A percentile compares a stretch with the other conserved stretches of the same genome.
phyloP scores from a whole-genome alignment of 2,329 filamentous ascomycete genomes.

The Talaromyces marneffei region DNA sequence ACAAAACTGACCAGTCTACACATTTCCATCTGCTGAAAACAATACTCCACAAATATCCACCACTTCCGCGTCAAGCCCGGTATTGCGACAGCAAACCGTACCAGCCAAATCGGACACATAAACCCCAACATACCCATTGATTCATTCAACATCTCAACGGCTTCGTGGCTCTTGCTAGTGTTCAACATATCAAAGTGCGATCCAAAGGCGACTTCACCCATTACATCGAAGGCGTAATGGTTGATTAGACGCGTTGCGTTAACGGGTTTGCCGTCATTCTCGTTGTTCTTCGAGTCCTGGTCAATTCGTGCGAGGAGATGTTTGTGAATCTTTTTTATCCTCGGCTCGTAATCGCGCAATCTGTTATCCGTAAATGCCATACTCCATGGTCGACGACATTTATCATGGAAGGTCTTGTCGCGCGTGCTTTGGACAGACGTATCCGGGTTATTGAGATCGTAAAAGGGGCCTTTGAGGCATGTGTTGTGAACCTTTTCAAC shows the following conservation, averaged over 20 bases:
- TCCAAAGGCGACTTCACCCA: constrained; percentile 43
- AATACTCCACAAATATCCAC: constrained; percentile 32
- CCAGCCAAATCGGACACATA: constrained; percentile 27
- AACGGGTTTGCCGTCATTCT: constrained; percentile 16
- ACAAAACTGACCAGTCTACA: constrained; percentile 19
- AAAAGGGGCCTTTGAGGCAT: constrained; percentile 40
- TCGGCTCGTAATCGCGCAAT: constrained; percentile 36
- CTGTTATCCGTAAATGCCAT: constrained; percentile 37
- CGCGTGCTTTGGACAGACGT: constrained; percentile 36
- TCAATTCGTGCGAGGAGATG: constrained; percentile 21
- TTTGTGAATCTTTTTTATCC: constrained; percentile 31
- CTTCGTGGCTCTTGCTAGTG: constrained; percentile 14
- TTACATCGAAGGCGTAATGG: constrained; percentile 42
- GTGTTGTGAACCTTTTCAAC: constrained; percentile 35
- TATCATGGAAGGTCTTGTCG: constrained; percentile 32
- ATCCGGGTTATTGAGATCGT: constrained; percentile 29
- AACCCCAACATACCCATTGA: constrained; percentile 21
- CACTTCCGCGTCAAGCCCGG: constrained; percentile 28
- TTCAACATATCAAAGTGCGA: constrained; percentile 21
- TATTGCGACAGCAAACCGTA: constrained; percentile 26
- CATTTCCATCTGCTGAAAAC: constrained; percentile 25
- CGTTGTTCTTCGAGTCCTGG: not conserved
- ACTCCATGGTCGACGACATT: constrained; percentile 37
- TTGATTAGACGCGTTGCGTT: constrained; percentile 37
- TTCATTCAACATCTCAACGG: constrained; percentile 32